Base-by-base conservation (phyloP, 257 asterid species). In the Lantana camara region DNA sequence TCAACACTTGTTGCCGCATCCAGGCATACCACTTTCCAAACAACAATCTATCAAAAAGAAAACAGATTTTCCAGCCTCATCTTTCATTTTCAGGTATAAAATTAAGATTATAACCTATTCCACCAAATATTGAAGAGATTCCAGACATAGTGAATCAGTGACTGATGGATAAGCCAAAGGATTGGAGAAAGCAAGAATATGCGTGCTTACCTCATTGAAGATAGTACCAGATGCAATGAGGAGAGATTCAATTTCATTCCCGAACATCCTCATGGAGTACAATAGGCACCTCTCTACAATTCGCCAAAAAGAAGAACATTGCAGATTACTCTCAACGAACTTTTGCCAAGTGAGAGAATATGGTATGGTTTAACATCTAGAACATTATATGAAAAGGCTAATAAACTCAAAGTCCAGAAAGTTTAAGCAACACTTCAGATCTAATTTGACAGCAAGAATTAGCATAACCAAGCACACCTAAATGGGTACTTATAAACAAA, bases 181-280 rank as follows among this genome's bases (percentile, higher is more conserved):
- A 46, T 15, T 44, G 54, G 32, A 50, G 37, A 47, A 32, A 41
- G 62, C 16, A 24, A 59, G n/a, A 63, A 34, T 63, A 59, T 50
- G 53, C 56, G 63, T 2, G 22, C 12, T 61, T 73, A 93, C 98
- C 98, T 89, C 96, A 50, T 93, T 93, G 71, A 75, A 87, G 74
- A 93, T 93, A 22, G 99, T 93, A 57, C 99, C 99, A 16, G 99
- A 89, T 66, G 99, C 99, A 64, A 93, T 67, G 4, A 44, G 75
- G 75, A 93, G 91, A 64, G 88, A 72, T 59, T 82, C 89, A 73
- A 82, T 81, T 58, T 82, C 80, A 55, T 80, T 55, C 38, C 97
- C 97, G 63, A 82, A 84, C 77, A 90, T 87, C 70, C 82, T 78
- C 99, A 93, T 87, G 64, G 97, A 83, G 81, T 90, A 93, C 83